Base-by-base conservation (phyloP, 257 asterid genomes). In the Jacaranda mimosifolia region DNA sequence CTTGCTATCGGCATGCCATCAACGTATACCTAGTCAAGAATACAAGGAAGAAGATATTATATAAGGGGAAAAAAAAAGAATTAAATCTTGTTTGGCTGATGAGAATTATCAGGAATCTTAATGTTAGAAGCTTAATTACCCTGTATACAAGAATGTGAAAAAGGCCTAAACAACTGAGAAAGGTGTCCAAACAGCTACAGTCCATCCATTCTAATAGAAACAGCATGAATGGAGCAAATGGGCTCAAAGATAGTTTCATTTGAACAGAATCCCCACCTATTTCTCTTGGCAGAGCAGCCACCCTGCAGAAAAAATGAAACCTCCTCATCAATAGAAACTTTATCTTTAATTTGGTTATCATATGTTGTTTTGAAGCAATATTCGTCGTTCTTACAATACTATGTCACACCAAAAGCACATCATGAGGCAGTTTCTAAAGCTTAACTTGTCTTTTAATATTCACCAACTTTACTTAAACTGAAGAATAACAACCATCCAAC, bases 151-250 rank as follows among this genome's bases (percentile, higher is more conserved):
- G 90, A 60, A 91, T 80, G 82, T 91, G 87, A 77, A 87, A 86
- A 64, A 89, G 88, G 64, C 92, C 94, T 68, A 91, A 76, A 58
- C 76, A 86, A 40, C 79, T 78, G 15, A 87, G 83, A 1, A 91
- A 76, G 13, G 84, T 59, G 57, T 91, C 92, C 51, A 86, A 83
- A 49, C 96, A 87, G 80, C 85, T 79, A 46, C 78, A 89, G 40
- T 86, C 90, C 91, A 89, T 87, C 97, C 94, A 89, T 78, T 89
- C 92, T 17, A 83, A 68, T 13, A 89, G 79, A 77, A 78, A 82
- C 9, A 91, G 77, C 82, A 89, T 69, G 53, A 89, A 83, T 3
- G 91, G 91, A 63, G 91, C 86, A 55, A 89, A 68, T 18, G 91
- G 87, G 82, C 89, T 84, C 36, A 77, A 82, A 45, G 83, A 83